Conservation (phyloP, 2,329 filamentous ascomycete genomes). For the Clarireedia paspali region DNA sequence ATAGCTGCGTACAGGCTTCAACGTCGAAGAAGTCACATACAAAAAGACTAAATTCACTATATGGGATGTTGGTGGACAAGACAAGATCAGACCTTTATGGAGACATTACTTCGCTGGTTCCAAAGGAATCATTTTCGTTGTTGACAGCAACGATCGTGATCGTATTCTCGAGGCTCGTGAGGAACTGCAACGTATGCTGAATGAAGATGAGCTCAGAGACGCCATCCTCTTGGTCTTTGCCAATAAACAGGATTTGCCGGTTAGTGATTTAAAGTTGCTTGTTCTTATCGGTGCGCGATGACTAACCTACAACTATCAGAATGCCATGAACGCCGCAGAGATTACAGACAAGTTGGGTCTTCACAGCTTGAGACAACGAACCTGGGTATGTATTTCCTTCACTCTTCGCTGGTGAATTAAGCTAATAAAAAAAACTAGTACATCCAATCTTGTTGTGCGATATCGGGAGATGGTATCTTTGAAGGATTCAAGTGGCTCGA, state of each 20-base stretch:
- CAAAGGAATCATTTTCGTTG: constrained; percentile 99
- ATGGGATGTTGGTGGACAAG: constrained; percentile 99
- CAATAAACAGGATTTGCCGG: constrained; percentile 99
- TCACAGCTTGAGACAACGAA: constrained; percentile 96
- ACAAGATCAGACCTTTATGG: constrained; percentile 99
- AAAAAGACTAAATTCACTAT: constrained; percentile 99
- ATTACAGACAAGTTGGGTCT: constrained; percentile 99
- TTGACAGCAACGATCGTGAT: constrained; percentile 97
- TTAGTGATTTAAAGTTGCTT: constrained; percentile 42
- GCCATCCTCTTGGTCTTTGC: constrained; percentile 95
- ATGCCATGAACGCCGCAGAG: constrained; percentile 99
- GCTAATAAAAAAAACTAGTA: constrained; percentile 50
- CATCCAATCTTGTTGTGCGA: constrained; percentile 99
- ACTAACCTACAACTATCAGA: constrained; percentile 44
- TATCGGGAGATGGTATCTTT: constrained; percentile 98
- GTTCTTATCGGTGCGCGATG: background rate
- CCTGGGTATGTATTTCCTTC: constrained; percentile 71
- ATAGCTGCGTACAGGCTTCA: constrained; percentile 62
- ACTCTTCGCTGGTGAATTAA: background rate
- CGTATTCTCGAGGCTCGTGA: constrained; percentile 95
- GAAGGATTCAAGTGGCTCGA: constrained; percentile 95
- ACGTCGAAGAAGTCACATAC: constrained; percentile 99
- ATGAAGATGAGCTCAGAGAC: constrained; percentile 97
- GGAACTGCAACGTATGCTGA: constrained; percentile 96
- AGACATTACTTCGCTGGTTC: constrained; percentile 99